Evolutionary conservation across 2,329 filamentous ascomycete species (phyloP).

Genomic region (Ophiognomonia clavigignenti-juglandacearum): DNA sequence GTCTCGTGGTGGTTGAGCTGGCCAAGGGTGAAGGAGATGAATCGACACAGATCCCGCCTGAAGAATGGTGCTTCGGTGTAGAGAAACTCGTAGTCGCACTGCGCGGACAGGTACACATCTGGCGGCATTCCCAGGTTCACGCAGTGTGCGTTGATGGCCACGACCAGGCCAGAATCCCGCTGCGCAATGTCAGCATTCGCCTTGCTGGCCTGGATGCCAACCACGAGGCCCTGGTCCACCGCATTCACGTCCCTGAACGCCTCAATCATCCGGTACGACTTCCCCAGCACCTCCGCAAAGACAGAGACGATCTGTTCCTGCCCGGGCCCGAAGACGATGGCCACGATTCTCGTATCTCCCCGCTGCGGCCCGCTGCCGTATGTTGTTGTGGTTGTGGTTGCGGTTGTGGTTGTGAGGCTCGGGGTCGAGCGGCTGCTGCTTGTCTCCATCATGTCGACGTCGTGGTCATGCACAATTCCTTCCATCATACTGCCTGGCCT

Average conservation of each 20-base stretch:
- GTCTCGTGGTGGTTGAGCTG: conserved; percentile 76
- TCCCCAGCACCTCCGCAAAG: conserved; percentile 75
- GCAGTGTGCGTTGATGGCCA: conserved; percentile 73
- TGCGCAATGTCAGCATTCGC: conserved; percentile 53
- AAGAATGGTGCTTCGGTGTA: conserved; percentile 71
- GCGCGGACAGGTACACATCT: conserved; percentile 58
- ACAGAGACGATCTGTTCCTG: conserved; percentile 71
- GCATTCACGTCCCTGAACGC: conserved; percentile 49
- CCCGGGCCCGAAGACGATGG: conserved; percentile 64
- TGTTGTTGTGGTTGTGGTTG: conserved; percentile 29
- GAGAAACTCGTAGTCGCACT: conserved; percentile 82
- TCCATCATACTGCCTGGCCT: conserved; percentile 22
- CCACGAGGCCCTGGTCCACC: conserved; percentile 58
- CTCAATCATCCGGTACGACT: conserved; percentile 58
- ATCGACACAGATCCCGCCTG: conserved; percentile 71
- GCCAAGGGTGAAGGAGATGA: conserved; percentile 73
- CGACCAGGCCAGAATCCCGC: conserved; percentile 54
- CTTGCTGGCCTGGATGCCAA: conserved; percentile 57
- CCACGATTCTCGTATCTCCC: conserved; percentile 55
- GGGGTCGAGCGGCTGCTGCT: conserved; percentile 14
- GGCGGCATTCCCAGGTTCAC: conserved; percentile 66
- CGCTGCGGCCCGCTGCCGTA: conserved; percentile 42
- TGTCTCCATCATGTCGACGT: conserved; percentile 29
- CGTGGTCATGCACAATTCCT: conserved; percentile 22
- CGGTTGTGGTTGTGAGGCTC: no score